Evolutionary conservation across 306 rosid genomes (phyloP), one percentile per base, ranked within the genome.

Genomic region (Inga leiocalycina): DNA sequence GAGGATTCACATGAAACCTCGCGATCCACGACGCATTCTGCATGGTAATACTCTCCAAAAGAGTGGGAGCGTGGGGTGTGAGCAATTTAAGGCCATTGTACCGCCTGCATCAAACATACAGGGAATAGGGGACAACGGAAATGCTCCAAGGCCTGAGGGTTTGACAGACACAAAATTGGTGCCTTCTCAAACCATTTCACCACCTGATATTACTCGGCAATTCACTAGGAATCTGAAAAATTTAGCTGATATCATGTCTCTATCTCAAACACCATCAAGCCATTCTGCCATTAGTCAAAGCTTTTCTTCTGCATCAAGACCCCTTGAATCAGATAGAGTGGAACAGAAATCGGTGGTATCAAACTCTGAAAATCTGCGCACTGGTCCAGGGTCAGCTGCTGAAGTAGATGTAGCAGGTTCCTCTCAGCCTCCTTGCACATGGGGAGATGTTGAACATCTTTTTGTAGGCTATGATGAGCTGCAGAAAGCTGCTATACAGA

Each of bases 1-100:
- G 49, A 97, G 90, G 85, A 84, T 94, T 84, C 97, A 97, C 79
- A 97, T 97, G 99, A 97, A 96, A 88, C 99, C 93, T 12, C 96
- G 99, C 16, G 99, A 97, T 77, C 99, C 99, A 66, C 95, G 99
- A n/a, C 97, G 98, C 44, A 69, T 90, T 80, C 97, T 97, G 77
- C 99, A 90, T 61, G 87, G 86, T 65, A 87, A 71, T 87, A 56
- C 89, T 70, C 85, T 88, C 61, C 97, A 88, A 49, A 94, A 88
- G 84, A 81, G 78, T 88, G 94, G 91, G 71, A 92, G 85, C 79
- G 17, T 81, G 71, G 97, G 85, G 66, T 80, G 80, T 82, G 99
- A 96, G 79, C 99, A 89, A 85, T 54, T 59, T 45, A 93, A 89
- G 86, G 64, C 77, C 77, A 73, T 41, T 79, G 84, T 82, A 79